Conservation (phyloP, 345 rosid genomes). For the Lepidium sativum region DNA sequence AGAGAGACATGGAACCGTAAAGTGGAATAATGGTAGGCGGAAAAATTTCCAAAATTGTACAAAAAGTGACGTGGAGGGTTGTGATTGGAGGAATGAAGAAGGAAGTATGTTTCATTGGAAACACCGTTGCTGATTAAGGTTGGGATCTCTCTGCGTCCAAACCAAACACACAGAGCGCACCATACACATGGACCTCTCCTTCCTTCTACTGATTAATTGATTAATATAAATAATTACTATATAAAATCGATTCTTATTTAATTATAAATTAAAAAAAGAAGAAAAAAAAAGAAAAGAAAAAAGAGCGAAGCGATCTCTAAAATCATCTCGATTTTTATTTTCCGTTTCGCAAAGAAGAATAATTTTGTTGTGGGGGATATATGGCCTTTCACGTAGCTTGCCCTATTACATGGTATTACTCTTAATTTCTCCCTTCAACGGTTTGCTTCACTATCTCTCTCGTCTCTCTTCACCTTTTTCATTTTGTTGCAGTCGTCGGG, state of each 20-base stretch:
- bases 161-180: too few species aligned
- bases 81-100: too few species aligned
- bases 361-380: constrained; percentile 10
- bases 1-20: too few species aligned
- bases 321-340: constrained; percentile 1
- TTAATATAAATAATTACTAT: background rate
- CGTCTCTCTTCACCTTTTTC: background rate
- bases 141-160: too few species aligned
- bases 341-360: background rate
- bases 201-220: background rate
- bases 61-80: too few species aligned
- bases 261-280: background rate
- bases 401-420: constrained; percentile 71
- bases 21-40: too few species aligned
- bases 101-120: too few species aligned
- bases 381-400: constrained; percentile 99
- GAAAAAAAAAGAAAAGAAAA: background rate
- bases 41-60: too few species aligned
- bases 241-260: background rate
- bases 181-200: too few species aligned
- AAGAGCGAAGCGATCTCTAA: constrained; percentile 16
- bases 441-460: background rate
- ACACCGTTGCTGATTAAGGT: too few species aligned
- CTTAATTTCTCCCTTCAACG: background rate
- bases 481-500: constrained; percentile 61